Evolutionary conservation across 2,329 filamentous ascomycete species (phyloP), one percentile per base, ranked within the genome.

Genomic region (Metarhizium robertsii): DNA sequence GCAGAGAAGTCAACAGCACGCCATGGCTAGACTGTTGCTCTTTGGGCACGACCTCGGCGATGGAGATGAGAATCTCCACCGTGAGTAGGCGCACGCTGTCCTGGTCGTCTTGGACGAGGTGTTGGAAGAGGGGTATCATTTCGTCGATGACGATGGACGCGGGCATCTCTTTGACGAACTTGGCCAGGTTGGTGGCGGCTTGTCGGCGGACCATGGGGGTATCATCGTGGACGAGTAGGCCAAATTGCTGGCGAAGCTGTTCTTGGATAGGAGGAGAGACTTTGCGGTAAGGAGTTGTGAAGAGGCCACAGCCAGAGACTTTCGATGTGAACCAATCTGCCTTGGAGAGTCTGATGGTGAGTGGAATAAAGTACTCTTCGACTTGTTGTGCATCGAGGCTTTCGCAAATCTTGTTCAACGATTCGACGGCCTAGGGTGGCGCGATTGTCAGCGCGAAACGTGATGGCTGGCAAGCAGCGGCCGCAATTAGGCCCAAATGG

Each of bases 281-380:
- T 78, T 95, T 95, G 66, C 86, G 87, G 79, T 99, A 99, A 61
- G 94, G 92, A 51, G 86, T 84, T 70, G 89, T 94, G 78, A 92
- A 99, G 60, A 99, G 87, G 60, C 94, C 94, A 61, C 92, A 96
- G 60, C 92, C 94, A 36, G 94, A 99, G 61, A 99, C 94, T 77
- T 97, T 99, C 61, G 94, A 97, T 56, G 94, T 99, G 74, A 99
- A 99, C 94, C 94, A 99, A 76, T 99, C 94, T 74, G 94, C 94
- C 81, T 97, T 99, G 62, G 94, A 95, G 59, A 99, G 88, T 69
- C 94, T 90, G 68, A 95, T 84, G 58, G 92, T 92, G 68, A 99
- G 86, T 59, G 94, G 94, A 64, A 99, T 92, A 76, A 97, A 97
- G 75, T 92, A 89, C 67, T 96, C 90, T 79, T 99, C 94, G 69